Base-by-base conservation (phyloP, 345 rosid genomes). In the Melastoma malabathricum region DNA sequence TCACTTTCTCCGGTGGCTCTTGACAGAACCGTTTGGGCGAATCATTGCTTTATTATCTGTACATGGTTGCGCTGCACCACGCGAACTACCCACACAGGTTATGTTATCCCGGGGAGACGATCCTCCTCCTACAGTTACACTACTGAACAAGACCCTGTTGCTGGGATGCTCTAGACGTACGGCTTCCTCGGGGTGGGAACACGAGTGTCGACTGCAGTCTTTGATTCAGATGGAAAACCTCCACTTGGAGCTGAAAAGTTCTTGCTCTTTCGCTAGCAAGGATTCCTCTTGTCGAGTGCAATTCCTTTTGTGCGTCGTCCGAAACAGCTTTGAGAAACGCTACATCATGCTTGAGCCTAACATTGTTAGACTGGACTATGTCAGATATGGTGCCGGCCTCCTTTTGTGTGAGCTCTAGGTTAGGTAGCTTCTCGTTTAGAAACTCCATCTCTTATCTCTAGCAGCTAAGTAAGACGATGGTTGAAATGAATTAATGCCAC, bases 211-310 rank as follows among this genome's bases (percentile, higher is more conserved):
- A 82, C 43, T 92, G 98, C 67, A 87, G 61, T 56, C 98, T 75
- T 56, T 92, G 96, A 63, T 92, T 87, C 49, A 92, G 93, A 68
- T 84, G 98, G 67, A 92, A 92, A 72, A 87, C 98, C 75, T 84
- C 96, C 27, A 83, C 96, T 94, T 92, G 95, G 50, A 87, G 70
- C 59, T 92, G 95, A 68, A 92, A 92, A 51, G 95, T 94, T 73
- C 98, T 78, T 13, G 88, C 84, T 64, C 98, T 81, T 72, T 92
- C 98, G 56, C 90, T 93, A 18, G 83, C 74, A 34, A 92, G 95
- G 66, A 87, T 93, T 68, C 95, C 98, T 70, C 98, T 70, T 9
- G 97, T 82, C 22, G 98, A 82, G 73, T 81, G 97, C 68, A 92
- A 74, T 75, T 92, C 97, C 97, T 92, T 92, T 58, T 87, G 97